These are phyloP conservation scores for Globisporangium paroecandrum DNA, from an alignment of 352 stramenopile species.

Conservation along the genomic window DNA sequence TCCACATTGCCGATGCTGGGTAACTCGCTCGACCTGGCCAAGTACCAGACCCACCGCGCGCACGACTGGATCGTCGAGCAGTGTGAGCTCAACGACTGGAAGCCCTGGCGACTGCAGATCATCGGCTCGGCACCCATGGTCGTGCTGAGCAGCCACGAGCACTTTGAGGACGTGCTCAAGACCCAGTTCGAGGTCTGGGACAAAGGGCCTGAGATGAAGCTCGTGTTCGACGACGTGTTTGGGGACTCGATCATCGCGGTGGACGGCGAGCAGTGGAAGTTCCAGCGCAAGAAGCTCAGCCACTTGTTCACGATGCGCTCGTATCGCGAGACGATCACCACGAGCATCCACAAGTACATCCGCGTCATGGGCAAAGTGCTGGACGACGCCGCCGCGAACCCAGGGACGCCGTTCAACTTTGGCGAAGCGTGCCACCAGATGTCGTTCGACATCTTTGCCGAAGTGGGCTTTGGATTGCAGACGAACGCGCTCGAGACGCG, in stretches of 20 bases:
- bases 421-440: conserved; percentile 42
- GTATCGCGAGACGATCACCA: conserved; percentile 33
- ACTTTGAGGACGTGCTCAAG: conserved; percentile 44
- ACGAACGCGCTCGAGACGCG: conserved; percentile 37
- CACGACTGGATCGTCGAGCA: conserved; percentile 51
- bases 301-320: conserved; percentile 71
- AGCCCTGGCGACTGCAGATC: conserved; percentile 36
- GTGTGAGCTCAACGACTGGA: conserved; percentile 29
- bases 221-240: conserved; percentile 43
- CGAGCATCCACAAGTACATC: conserved; percentile 40
- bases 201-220: conserved; percentile 45
- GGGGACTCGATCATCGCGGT: conserved; percentile 54
- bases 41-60: conserved; percentile 33
- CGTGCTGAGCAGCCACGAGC: conserved; percentile 34
- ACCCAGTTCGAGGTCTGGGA: conserved; percentile 68
- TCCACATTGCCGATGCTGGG: conserved; percentile 40
- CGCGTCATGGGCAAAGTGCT: conserved; percentile 27
- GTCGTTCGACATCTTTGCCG: conserved; percentile 49
- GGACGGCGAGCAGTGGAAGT: conserved; percentile 43
- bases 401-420: conserved; percentile 9
- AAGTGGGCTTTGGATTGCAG: conserved; percentile 46
- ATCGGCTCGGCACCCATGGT: conserved; percentile 34
- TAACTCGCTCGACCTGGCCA: conserved; percentile 44
- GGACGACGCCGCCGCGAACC: conserved; percentile 2
- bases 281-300: conserved; percentile 68